Conservation (phyloP, 805 yeast species). For the Ogataea siamensis region DNA sequence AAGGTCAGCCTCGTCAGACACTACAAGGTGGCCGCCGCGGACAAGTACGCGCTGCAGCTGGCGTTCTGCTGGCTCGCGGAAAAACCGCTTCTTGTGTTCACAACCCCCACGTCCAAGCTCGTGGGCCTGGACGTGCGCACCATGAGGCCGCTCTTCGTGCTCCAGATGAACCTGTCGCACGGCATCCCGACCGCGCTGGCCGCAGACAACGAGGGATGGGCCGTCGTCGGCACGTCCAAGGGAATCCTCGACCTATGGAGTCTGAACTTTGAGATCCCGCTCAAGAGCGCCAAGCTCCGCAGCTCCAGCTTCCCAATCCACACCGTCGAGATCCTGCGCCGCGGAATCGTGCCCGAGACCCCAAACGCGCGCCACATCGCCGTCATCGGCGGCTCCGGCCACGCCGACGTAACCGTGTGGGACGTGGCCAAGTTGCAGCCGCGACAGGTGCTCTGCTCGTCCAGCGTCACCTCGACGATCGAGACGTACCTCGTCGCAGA, state of each 20-base stretch:
- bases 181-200: constrained; percentile 67
- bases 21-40: constrained; percentile 35
- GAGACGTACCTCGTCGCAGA: constrained; percentile 29
- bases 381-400: constrained; percentile 66
- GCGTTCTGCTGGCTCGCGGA: constrained; percentile 40
- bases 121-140: constrained; percentile 56
- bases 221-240: constrained; percentile 68
- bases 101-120: constrained; percentile 54
- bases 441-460: constrained; percentile 28
- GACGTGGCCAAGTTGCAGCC: constrained; percentile 67
- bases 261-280: constrained; percentile 56
- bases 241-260: constrained; percentile 86
- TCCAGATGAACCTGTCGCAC: constrained; percentile 57
- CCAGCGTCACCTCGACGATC: constrained; percentile 25
- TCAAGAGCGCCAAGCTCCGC: constrained; percentile 63
- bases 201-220: constrained; percentile 57
- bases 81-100: constrained; percentile 43
- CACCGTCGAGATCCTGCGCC: constrained; percentile 44
- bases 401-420: constrained; percentile 67
- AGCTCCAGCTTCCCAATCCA: constrained; percentile 43
- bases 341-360: constrained; percentile 33
- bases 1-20: constrained; percentile 38
- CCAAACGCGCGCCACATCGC: constrained; percentile 45
- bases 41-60: constrained; percentile 43
- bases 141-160: constrained; percentile 40